Percentiles rank a stretch among this genome's conserved stretches.
These are phyloP conservation scores for Skeletonema grethae DNA, from an alignment of 108 stramenopile genomes.

Conservation along the genomic window DNA sequence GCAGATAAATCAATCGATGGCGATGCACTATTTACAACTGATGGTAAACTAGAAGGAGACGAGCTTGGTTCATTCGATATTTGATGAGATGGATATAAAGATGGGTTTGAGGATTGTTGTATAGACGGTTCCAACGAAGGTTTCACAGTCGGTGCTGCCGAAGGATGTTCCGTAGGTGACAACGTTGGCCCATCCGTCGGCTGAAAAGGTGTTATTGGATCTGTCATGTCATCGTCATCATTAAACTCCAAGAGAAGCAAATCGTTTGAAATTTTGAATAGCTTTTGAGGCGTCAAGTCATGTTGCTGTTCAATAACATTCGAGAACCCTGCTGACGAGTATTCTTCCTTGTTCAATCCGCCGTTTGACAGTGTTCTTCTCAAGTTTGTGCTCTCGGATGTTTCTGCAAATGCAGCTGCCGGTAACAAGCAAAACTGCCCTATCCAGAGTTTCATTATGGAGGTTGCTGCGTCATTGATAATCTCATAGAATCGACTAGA, in stretches of 20 bases:
- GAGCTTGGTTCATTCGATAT: neutral
- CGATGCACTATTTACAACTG: neutral
- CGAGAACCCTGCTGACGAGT: neutral
- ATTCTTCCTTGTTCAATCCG: neutral
- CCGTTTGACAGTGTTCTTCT: neutral
- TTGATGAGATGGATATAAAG: neutral
- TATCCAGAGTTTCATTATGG: neutral
- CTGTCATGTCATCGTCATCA: neutral
- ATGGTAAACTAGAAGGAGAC: neutral
- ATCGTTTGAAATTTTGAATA: conserved; percentile 1
- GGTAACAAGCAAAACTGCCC: neutral
- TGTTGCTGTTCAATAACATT: neutral
- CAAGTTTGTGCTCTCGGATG: neutral
- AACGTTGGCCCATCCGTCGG: neutral
- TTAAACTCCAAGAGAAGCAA: neutral
- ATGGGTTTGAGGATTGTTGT: neutral
- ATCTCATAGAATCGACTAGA: neutral
- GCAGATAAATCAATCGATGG: neutral
- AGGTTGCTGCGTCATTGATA: neutral
- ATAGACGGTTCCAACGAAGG: neutral
- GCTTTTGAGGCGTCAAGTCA: neutral
- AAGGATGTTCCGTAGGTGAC: neutral
- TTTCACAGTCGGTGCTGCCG: neutral
- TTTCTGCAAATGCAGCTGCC: neutral
- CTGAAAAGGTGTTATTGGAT: too few species aligned